A percentile compares a stretch with the other conserved stretches of the same genome.
phyloP scores from a whole-genome alignment of 352 stramenopile species.

The Phytophthora hybrid region DNA sequence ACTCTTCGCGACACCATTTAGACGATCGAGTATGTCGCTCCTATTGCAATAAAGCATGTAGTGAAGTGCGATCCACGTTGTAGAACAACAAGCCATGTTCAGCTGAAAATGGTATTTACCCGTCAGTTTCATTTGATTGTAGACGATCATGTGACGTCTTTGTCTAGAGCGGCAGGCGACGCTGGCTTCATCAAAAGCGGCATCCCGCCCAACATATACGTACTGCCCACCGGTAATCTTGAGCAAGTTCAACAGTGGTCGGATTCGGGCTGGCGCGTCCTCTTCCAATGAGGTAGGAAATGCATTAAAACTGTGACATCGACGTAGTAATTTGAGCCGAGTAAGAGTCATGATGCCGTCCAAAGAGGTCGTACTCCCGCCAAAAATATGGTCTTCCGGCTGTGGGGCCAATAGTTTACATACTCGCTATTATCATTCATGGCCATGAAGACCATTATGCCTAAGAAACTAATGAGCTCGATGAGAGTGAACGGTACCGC shows the following conservation, averaged over 20 bases:
- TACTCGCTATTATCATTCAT: background rate
- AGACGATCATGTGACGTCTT: background rate
- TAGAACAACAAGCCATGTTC: constrained; percentile 33
- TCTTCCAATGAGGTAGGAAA: background rate
- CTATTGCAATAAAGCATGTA: too few relatives aligned
- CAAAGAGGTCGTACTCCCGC: background rate
- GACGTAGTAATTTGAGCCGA: background rate
- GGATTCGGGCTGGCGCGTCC: too few relatives aligned
- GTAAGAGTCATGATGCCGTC: background rate
- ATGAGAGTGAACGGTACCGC: background rate
- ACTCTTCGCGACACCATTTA: too few relatives aligned
- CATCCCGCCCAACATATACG: too few relatives aligned
- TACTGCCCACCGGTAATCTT: too few relatives aligned
- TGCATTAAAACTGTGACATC: background rate
- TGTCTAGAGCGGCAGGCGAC: constrained; percentile 4
- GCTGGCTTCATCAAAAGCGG: too few relatives aligned
- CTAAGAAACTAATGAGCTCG: background rate
- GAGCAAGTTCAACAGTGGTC: too few relatives aligned
- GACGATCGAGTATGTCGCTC: too few relatives aligned
- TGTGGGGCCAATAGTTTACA: background rate
- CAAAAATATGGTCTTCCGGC: background rate
- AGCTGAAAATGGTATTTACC: constrained; percentile 8
- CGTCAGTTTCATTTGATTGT: background rate
- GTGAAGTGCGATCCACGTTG: background rate
- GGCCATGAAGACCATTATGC: background rate